Base-by-base conservation (phyloP, 768 basidiomycete species). In the Mycena vulgaris region DNA sequence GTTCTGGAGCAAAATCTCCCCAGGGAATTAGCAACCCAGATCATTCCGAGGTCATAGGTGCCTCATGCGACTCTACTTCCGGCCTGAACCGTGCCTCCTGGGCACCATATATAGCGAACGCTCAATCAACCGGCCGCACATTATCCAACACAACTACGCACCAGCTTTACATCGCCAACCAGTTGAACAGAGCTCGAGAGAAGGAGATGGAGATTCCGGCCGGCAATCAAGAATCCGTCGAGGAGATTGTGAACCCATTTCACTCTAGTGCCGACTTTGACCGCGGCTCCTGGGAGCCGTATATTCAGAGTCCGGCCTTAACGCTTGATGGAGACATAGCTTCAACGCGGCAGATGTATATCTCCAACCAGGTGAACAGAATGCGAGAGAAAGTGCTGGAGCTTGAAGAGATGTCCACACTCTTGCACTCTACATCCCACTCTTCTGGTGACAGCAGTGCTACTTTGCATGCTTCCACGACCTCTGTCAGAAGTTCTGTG, bases 341-440 rank as follows among this genome's bases (percentile, higher is more conserved):
- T n/a, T 55, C 68, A 27, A 70, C 49, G 35, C 69, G 63, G 3
- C 49, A 64, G 57, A 40, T 65, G 40, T 70, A 70, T 33, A 66
- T 70, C 28, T 70, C 69, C 19, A 70, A 70, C 31, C 51, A 70
- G 57, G 33, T 60, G 1, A 30, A 59, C 25, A 51, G 63, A 19
- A 63, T 58, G 1, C 63, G 59, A 2, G 47, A 66, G 27, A 56
- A 65, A 30, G 57, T 59, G 23, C 27, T 25, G 7, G 69, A 70
- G 40, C 27, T 70, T 13, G 69, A 70, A 17, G 62, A 63, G 51
- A 17, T 31, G 23, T 68, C 66, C 11, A 16, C 31, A 4, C 58
- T 52, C 33, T 48, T 68, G 23, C 52, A 39, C 27, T 27, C 30
- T 6, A 27, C 28, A 14, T 52, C 65, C 17, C 2, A 16, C 37